Base-by-base conservation (phyloP, 345 rosid species). In the Combretum micranthum region DNA sequence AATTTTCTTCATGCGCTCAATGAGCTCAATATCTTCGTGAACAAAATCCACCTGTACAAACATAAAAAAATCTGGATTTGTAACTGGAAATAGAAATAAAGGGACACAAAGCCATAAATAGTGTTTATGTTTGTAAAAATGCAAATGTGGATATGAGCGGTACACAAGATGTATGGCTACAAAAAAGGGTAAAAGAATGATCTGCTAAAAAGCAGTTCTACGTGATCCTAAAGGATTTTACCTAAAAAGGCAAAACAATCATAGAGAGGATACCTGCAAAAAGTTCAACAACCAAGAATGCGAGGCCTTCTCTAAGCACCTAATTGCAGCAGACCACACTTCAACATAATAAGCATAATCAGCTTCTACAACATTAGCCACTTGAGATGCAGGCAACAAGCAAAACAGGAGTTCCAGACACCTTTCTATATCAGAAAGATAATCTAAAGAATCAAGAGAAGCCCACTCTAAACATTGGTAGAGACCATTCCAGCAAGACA, bases 401-500 rank as follows among this genome's bases (percentile, higher is more conserved):
- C 72, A 55, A 71, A 88, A 86, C 23, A 92, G 75, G 65, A 83
- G 61, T 73, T 83, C 86, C 72, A 83, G 69, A 80, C 92, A 86
- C 64, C 69, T 81, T 54, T 83, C 88, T 53, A 83, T 63, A 60
- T 64, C 75, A 54, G 68, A 64, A 42, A 69, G 75, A 78, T 76
- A 80, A 19, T 69, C 83, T 57, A 71, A 47, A 55, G 84, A 81
- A 60, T 77, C 80, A n/a, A 80, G 71, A 20, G 84, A 77, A 64
- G 78, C 73, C 70, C 80, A 88, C 58, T 81, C 88, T 16, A 86
- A 80, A 78, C 90, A 82, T 55, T 67, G 83, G 59, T 43, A 61
- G 52, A 88, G 80, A 65, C 98, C 96, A 56, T 80, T 83, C 98
- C 96, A 88, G 75, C 82, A 82, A 52, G 90, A 77, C 63, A 83